Evolutionary conservation across 257 asterid genomes (phyloP), one percentile per base, ranked within the genome.

Genomic region (Forsythia suspensa): DNA sequence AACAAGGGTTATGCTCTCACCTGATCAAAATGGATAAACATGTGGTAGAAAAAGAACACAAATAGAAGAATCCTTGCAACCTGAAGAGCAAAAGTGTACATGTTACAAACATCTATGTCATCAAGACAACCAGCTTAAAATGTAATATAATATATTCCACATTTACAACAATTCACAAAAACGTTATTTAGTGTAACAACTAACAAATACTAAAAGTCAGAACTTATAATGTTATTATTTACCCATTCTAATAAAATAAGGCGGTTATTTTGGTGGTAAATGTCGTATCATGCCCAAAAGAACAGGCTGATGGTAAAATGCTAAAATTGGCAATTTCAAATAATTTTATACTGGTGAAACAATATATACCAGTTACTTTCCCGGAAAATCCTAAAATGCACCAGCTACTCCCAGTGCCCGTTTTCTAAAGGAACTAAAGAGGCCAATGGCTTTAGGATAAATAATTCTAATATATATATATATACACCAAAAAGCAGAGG

Each of bases 41-140:
- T 85, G 89, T 95, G 99, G 90, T 80, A 90, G 94, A 89, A 91
- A 78, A 89, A 84, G 90, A 81, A 88, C 79, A 85, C 63, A 72
- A 95, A 93, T 87, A 93, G 79, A 71, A 95, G 59, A 52, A 95
- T 82, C 90, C 99, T 87, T 42, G 98, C 98, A 40, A 86, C 94
- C 99, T 95, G 97, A 80, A 85, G 70, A 81, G 52, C 75, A 83
- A 67, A 71, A 81, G 52, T 71, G 42, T 39, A 65, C 73, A 70
- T 51, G 70, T 79, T 79, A 84, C 15, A 21, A 69, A 67, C 66
- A 67, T 78, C 66, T 40, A 15, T 72, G 48, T 38, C 36, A 78
- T 57, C 69, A 55, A 20, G 34, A n/a, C 61, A 67, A 57, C 70
- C 74, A 76, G 77, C 78, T 6, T 52, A 71, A 79, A 80, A 74